These are phyloP conservation scores for Colletotrichum horii DNA, from an alignment of 2,329 filamentous ascomycete species.

Conservation along the genomic window DNA sequence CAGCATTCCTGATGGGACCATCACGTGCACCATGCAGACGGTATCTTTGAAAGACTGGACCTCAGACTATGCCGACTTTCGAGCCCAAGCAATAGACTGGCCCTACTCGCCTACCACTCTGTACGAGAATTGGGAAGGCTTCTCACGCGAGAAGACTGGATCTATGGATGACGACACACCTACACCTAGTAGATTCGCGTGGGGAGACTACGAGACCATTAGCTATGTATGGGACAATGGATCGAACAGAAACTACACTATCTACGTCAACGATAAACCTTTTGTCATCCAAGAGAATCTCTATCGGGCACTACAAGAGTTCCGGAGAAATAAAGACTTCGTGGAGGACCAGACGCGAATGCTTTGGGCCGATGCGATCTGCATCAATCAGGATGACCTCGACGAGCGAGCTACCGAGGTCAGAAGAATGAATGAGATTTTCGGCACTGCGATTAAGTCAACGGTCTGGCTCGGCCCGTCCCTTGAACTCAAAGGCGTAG, in stretches of 20 bases:
- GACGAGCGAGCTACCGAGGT: neutral
- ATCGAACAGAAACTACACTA: neutral
- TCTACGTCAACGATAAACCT: neutral
- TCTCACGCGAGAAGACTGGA: rapidly evolving
- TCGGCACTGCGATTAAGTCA: rapidly evolving
- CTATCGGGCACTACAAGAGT: neutral
- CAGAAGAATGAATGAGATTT: neutral
- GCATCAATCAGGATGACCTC: neutral
- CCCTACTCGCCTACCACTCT: neutral
- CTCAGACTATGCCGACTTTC: neutral
- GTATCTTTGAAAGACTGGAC: neutral
- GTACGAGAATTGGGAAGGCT: neutral
- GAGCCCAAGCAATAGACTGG: neutral
- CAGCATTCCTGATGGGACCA: neutral
- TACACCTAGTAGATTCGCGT: neutral
- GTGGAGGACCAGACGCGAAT: rapidly evolving
- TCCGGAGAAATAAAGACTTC: rapidly evolving
- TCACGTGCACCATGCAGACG: neutral
- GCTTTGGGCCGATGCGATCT: neutral
- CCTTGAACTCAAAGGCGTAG: rapidly evolving
- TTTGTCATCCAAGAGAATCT: neutral
- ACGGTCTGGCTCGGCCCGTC: neutral
- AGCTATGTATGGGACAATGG: neutral
- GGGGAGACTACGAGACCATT: neutral
- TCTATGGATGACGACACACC: rapidly evolving